Evolutionary conservation across 805 yeast species (phyloP), one percentile per base, ranked within the genome.

Genomic region (Yarrowia sp.): DNA sequence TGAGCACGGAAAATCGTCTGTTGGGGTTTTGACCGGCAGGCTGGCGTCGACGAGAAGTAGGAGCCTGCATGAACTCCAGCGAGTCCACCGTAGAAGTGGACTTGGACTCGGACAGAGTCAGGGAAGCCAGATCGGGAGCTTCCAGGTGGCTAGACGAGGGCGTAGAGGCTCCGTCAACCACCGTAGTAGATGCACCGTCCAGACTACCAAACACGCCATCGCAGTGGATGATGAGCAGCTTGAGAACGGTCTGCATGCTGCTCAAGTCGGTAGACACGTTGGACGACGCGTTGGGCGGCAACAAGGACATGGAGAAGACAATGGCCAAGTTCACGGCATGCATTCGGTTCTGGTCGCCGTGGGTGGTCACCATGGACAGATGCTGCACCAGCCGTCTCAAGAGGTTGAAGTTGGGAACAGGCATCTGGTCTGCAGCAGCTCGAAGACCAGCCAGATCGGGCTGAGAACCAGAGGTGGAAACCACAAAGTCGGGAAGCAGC

Each of bases 281-380:
- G 1, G 69, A 28, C 28, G 69, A 68, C 28, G 66, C 65, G 18
- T 63, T 53, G 17, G 70, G 65, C 3, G 78, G 78, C 68, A 84
- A 74, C 69, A 84, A 82, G 74, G 86, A 83, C 86, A 85, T 85
- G 4, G 87, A 81, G 71, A 93, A 88, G 7, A 93, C 97, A 65
- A 96, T 93, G 4, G 97, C 96, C 71, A 93, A 77, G 73, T 93
- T 93, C 1, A 91, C 86, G 2, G 96, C 84, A 65, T 88, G 90
- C 98, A 93, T 93, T 73, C 86, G 86, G 76, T 93, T 93, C 53
- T 77, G 77, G 10, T 83, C 86, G 50, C 87, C 86, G 71, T 85
- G 86, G 66, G 81, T 82, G 64, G 88, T 86, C 28, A 93, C 87
- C 68, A 81, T 81, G 68, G 82, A 80, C 77, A 92, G 81, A 77